Conservation (phyloP, 768 basidiomycete genomes). For the Pisolithus albus region DNA sequence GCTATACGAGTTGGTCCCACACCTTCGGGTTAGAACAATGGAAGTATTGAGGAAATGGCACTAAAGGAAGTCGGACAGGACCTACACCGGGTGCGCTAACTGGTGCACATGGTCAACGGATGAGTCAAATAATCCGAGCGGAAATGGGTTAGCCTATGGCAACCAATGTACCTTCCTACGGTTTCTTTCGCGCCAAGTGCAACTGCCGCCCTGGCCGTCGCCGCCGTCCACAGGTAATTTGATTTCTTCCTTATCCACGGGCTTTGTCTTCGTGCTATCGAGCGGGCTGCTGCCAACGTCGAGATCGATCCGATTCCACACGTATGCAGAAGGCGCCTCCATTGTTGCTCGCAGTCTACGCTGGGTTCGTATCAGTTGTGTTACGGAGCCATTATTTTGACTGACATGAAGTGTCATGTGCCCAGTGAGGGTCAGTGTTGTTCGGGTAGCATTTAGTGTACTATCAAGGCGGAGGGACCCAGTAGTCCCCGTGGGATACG, state of each 20-base stretch:
- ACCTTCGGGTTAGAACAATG: conserved; percentile 41
- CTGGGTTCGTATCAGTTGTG: conserved; percentile 10
- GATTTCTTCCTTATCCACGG: conserved; percentile 74
- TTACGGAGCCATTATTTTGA: conserved; percentile 4
- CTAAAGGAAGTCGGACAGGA: conserved; percentile 17
- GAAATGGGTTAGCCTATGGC: conserved; percentile 25
- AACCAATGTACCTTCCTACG: conserved; percentile 65
- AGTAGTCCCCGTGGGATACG: conserved; percentile 18
- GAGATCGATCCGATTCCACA: conserved; percentile 80
- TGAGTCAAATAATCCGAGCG: conserved; percentile 18
- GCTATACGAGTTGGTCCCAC: conserved; percentile 86
- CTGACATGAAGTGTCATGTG: conserved; percentile 88
- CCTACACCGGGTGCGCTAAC: conserved; percentile 87
- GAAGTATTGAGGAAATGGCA: conserved; percentile 18
- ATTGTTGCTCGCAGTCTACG: conserved; percentile 90
- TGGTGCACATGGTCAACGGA: conserved; percentile 28
- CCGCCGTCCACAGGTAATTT: conserved; percentile 81
- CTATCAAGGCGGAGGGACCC: conserved; percentile 7
- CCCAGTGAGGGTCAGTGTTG: conserved; percentile 93
- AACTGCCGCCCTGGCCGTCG: conserved; percentile 73
- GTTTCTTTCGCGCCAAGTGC: conserved; percentile 95
- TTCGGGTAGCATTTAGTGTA: conserved; percentile 17
- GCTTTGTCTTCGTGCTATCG: conserved; percentile 69
- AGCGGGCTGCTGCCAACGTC: conserved; percentile 63
- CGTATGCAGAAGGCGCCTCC: conserved; percentile 79